phyloP scores from a whole-genome alignment of 176 grass and related monocot genomes.

The Carex cristatella region DNA sequence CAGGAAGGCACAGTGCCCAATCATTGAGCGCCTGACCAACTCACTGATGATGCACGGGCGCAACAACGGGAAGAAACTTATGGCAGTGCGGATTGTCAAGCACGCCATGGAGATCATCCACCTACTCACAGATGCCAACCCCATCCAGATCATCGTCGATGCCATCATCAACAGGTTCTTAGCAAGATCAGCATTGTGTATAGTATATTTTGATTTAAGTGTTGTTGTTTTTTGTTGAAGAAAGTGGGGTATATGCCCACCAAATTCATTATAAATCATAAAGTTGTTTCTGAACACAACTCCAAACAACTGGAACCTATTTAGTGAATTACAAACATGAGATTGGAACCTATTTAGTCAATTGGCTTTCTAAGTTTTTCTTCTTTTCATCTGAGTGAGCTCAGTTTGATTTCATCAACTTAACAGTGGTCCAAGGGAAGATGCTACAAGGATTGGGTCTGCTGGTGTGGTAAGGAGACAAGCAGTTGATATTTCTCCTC shows the following conservation, averaged over 20 bases:
- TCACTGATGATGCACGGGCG: constrained; percentile 74
- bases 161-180: constrained; percentile 64
- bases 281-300: too few relatives aligned
- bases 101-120: constrained; percentile 72
- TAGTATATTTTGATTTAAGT: neutral
- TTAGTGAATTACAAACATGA: too few relatives aligned
- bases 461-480: constrained; percentile 59
- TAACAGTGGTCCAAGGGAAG: constrained; percentile 47
- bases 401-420: neutral
- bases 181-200: neutral
- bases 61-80: constrained; percentile 64
- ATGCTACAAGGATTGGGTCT: constrained; percentile 67
- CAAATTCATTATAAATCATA: too few relatives aligned
- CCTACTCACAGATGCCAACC: constrained; percentile 60
- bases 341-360: neutral
- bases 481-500: constrained; percentile 74
- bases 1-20: constrained; percentile 63
- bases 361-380: neutral
- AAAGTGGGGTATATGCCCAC: too few relatives aligned
- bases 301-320: too few relatives aligned
- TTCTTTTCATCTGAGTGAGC: neutral
- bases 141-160: constrained; percentile 61
- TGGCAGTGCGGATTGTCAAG: constrained; percentile 57
- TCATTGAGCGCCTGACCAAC: constrained; percentile 58
- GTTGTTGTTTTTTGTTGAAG: neutral